phyloP scores from a whole-genome alignment of 2,329 filamentous ascomycete genomes.

The Colletotrichum siamense region DNA sequence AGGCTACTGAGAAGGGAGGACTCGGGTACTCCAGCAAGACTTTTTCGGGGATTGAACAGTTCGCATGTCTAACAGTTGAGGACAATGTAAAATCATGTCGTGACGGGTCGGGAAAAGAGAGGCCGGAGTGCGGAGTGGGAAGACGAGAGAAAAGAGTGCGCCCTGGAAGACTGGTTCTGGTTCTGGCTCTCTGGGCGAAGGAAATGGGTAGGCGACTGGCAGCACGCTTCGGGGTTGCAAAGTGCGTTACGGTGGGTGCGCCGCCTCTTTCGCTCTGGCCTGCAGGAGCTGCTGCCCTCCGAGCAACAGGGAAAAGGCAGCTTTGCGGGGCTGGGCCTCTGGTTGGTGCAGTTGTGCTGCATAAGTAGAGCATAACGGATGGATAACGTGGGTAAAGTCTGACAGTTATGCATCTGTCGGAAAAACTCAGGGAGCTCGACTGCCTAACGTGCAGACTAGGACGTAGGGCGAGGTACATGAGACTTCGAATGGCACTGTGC shows the following conservation, averaged over 20 bases:
- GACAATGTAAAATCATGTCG: constrained; percentile 20
- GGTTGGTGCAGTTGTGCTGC: background rate
- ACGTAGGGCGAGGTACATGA: background rate
- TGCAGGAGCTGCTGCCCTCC: constrained; percentile 14
- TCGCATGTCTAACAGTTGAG: constrained; percentile 23
- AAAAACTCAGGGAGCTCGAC: background rate
- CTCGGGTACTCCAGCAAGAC: constrained; percentile 20
- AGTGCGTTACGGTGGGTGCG: constrained; percentile 17
- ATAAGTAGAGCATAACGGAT: background rate
- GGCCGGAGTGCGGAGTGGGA: constrained; percentile 18
- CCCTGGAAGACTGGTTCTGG: background rate
- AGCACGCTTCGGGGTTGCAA: constrained; percentile 17
- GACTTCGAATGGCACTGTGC: background rate
- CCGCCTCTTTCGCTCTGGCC: constrained; percentile 11
- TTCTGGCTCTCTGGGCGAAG: constrained; percentile 17
- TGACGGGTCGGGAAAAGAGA: constrained; percentile 9
- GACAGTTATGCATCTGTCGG: background rate
- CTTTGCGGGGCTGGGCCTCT: constrained; percentile 9
- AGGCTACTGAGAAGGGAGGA: constrained; percentile 21
- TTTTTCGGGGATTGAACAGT: constrained; percentile 18
- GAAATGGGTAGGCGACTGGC: constrained; percentile 15
- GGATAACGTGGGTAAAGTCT: background rate
- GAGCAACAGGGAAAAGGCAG: constrained; percentile 1
- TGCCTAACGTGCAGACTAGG: background rate
- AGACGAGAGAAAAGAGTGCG: constrained; percentile 18